Evolutionary conservation across 2,329 filamentous ascomycete genomes (phyloP).

Genomic region (Pseudogymnoascus verrucosus): DNA sequence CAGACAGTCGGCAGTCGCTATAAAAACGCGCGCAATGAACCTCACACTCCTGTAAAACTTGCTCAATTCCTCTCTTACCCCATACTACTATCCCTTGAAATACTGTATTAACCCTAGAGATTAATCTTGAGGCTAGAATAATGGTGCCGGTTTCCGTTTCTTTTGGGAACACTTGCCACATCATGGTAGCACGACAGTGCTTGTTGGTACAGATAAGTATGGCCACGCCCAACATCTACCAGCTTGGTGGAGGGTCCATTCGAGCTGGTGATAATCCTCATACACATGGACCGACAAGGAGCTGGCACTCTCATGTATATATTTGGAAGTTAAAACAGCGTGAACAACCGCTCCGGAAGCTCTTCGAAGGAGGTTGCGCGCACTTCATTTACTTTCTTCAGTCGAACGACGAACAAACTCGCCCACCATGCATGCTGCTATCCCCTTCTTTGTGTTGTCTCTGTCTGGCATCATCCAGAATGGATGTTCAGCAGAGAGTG

Average conservation of each 20-base stretch:
- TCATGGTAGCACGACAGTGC: background rate
- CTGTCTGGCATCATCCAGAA: background rate
- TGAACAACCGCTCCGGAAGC: background rate
- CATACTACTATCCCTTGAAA: background rate
- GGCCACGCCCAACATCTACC: background rate
- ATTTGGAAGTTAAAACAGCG: background rate
- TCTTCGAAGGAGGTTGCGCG: background rate
- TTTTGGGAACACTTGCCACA: background rate
- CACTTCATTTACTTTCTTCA: background rate
- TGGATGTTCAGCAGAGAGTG: constrained; percentile 14
- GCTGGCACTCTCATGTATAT: constrained; percentile 3
- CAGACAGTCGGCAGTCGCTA: background rate
- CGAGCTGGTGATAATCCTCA: background rate
- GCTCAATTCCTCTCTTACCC: background rate
- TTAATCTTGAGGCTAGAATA: background rate
- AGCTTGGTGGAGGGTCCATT: background rate
- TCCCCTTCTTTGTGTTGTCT: background rate
- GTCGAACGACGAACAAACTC: background rate
- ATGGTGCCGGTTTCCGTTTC: background rate
- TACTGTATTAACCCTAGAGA: too few species aligned
- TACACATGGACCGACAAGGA: background rate
- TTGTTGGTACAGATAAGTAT: background rate
- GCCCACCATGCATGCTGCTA: background rate
- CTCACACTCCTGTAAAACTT: background rate
- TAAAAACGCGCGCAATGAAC: background rate